Percentiles rank a stretch among this genome's conserved stretches.
These are phyloP conservation scores for Podila epigama DNA, from an alignment of 192 early-diverging fungal genomes.

Conservation along the genomic window DNA sequence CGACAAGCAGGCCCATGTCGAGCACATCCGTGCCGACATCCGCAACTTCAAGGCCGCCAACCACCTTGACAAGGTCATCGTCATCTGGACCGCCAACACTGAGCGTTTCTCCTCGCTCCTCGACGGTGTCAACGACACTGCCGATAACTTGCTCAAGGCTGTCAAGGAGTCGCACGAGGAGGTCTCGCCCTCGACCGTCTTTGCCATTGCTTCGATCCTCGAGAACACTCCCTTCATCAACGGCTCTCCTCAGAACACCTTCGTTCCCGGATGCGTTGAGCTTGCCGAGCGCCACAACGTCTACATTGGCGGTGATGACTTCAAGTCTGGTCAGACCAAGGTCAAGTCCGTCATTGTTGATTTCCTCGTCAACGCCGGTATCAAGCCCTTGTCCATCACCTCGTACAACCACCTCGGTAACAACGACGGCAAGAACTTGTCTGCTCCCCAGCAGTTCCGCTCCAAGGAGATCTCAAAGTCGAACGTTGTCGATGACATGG, in stretches of 20 bases:
- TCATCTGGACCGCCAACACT: conserved; percentile 99
- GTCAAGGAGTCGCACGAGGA: conserved; percentile 87
- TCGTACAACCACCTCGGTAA: conserved; percentile 99
- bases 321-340: conserved; percentile 99
- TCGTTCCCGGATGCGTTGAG: conserved; percentile 93
- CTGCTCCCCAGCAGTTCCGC: conserved; percentile 97
- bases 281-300: conserved; percentile 88
- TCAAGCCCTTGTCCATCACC: conserved; percentile 97
- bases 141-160: conserved; percentile 87
- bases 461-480: conserved; percentile 99
- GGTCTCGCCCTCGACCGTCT: conserved; percentile 95
- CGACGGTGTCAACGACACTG: conserved; percentile 96
- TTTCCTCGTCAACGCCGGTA: conserved; percentile 98
- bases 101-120: conserved; percentile 90
- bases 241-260: conserved; percentile 99
- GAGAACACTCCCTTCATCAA: conserved; percentile 98
- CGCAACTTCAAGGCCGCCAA: conserved; percentile 93
- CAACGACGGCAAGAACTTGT: conserved; percentile 99
- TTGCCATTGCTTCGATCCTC: conserved; percentile 95
- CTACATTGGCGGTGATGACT: conserved; percentile 99
- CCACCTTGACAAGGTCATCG: conserved; percentile 90
- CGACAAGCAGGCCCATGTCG: conserved; percentile 91
- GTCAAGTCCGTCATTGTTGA: conserved; percentile 99
- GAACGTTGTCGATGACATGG: conserved; percentile 99
- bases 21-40: conserved; percentile 94